These are phyloP conservation scores for Trametes pubescens DNA, from an alignment of 1,284 basidiomycete genomes.

Conservation along the genomic window DNA sequence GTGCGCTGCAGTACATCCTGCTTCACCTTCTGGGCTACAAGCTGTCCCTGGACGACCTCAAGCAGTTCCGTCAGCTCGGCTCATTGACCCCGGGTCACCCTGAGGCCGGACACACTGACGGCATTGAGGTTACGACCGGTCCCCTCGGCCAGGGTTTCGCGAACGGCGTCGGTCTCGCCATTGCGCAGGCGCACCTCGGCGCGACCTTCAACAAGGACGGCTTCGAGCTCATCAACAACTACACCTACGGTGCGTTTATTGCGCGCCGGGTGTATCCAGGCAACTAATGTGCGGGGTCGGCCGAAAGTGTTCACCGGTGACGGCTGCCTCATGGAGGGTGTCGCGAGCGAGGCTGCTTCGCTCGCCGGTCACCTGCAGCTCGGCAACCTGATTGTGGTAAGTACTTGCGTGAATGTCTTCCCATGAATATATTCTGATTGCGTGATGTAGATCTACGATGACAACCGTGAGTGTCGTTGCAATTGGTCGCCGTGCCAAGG, in stretches of 20 bases:
- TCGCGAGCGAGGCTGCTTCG: conserved; percentile 89
- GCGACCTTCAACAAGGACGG: conserved; percentile 91
- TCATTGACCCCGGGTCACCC: conserved; percentile 94
- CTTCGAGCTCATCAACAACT: conserved; percentile 88
- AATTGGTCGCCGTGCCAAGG: conserved; percentile 10
- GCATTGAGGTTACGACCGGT: conserved; percentile 96
- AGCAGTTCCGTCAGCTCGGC: conserved; percentile 86
- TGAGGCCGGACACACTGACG: conserved; percentile 88
- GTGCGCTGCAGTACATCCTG: conserved; percentile 85
- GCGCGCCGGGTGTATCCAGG: not conserved
- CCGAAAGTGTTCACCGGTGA: conserved; percentile 86
- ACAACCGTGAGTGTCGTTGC: conserved; percentile 72
- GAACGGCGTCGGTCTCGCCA: conserved; percentile 93
- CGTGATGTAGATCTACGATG: conserved; percentile 78
- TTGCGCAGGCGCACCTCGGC: conserved; percentile 90
- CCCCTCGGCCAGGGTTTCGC: conserved; percentile 95
- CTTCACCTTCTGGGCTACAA: conserved; percentile 89
- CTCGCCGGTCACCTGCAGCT: conserved; percentile 94
- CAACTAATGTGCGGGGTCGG: conserved; percentile 18
- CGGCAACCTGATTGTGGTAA: conserved; percentile 89
- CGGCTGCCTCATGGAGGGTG: conserved; percentile 97
- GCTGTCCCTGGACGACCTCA: conserved; percentile 85
- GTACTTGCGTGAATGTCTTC: conserved; percentile 14
- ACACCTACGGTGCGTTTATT: conserved; percentile 76
- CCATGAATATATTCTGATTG: conserved; percentile 12